phyloP scores from a whole-genome alignment of 2,329 filamentous ascomycete genomes.

The Diplodia mutila region DNA sequence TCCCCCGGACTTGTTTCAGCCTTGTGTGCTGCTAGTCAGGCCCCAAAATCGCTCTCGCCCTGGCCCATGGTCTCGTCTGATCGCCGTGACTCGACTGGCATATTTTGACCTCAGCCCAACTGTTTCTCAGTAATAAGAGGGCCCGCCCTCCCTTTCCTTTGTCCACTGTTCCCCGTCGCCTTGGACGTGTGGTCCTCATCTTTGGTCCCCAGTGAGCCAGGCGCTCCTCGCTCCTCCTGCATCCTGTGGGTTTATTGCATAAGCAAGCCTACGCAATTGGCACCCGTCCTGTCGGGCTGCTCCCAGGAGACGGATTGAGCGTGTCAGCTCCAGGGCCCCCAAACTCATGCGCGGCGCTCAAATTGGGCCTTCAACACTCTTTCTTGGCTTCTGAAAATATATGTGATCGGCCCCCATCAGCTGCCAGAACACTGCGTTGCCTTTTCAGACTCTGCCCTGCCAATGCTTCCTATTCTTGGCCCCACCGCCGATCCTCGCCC shows the following conservation, averaged over 20 bases:
- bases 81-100: neutral
- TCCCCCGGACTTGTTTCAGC: constrained; percentile 24
- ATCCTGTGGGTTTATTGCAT: neutral
- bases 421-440: neutral
- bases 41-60: neutral
- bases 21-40: constrained; percentile 5
- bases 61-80: neutral
- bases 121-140: neutral
- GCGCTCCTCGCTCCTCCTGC: neutral
- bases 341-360: neutral
- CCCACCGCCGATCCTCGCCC: constrained; percentile 2
- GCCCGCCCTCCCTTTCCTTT: neutral
- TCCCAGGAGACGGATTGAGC: neutral
- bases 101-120: constrained; percentile 9
- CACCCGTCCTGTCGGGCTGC: neutral
- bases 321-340: neutral
- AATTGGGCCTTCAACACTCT: neutral
- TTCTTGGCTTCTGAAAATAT: neutral
- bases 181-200: neutral
- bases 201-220: neutral
- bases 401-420: constrained; percentile 8
- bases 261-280: neutral
- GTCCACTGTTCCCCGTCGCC: neutral
- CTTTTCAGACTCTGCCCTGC: neutral
- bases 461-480: constrained; percentile 13